Evolutionary conservation across 805 yeast species (phyloP), one percentile per base, ranked within the genome.

Genomic region (Lachancea nothofagi): DNA sequence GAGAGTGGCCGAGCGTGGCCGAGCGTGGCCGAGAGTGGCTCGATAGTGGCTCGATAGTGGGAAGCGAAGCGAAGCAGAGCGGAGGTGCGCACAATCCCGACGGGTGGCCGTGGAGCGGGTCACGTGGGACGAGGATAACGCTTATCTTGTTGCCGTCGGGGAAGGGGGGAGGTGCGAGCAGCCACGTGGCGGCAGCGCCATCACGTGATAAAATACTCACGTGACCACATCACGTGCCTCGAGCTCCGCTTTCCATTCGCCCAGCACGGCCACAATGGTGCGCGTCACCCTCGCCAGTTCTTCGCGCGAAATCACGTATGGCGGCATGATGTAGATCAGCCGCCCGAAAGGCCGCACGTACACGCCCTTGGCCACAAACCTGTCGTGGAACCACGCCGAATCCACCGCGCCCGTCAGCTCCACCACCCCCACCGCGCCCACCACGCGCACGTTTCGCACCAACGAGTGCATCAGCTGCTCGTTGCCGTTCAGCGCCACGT

Each of bases 301-400:
- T 9, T 40, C 40, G 18, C 33, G 22, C 4, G 52, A 33, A 9
- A 53, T 53, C 10, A 54, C 40, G 38, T 50, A 55, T 9, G 60
- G 59, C 7, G 59, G 59, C 58, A 55, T 53, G n/a, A 55, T 42
- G 38, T 55, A 55, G 18, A 49, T 42, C 19, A 55, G 41, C 13
- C 38, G 45, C 13, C 45, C 48, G 45, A 55, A 55, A 2, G 60
- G 58, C 18, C 58, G 39, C 29, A 55, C 45, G 40, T 52, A 51
- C 5, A 55, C 53, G 2, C 48, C 41, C 25, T 40, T 45, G 14
- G 25, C 20, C 12, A 52, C 37, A 33, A 40, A 50, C 21, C 27
- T 25, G 7, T 47, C 35, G 34, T 51, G 58, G 22, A 50, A 53
- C 54, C 57, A 53, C 12, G 40, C 39, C 31, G 42, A 40, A 36